phyloP scores from a whole-genome alignment of 257 asterid species.

The Galeopsis tetrahit region DNA sequence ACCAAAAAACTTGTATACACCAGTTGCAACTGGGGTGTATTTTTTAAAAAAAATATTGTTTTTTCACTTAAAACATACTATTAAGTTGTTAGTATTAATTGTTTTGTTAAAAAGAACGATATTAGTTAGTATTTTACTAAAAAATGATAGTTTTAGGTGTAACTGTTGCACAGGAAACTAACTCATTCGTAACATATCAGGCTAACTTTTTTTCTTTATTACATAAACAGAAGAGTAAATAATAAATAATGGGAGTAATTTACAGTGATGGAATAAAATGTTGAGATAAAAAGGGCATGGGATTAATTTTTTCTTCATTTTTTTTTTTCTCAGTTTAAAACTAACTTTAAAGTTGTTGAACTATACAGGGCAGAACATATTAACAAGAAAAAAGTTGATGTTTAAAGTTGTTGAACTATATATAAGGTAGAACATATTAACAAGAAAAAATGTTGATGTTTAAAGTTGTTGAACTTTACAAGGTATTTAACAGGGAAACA shows the following conservation, averaged over 20 bases:
- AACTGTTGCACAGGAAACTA: not conserved
- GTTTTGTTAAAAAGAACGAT: too few relatives aligned
- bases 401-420: too few relatives aligned
- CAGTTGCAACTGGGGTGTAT: not conserved
- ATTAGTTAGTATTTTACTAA: not conserved
- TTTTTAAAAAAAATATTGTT: not conserved
- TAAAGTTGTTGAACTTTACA: not conserved
- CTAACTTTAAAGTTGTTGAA: conserved; percentile 9
- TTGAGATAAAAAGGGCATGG: conserved; percentile 3
- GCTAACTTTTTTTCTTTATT: not conserved
- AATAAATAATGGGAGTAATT: not conserved
- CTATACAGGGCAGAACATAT: not conserved
- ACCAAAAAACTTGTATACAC: not conserved
- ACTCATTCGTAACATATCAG: not conserved
- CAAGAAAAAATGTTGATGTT: not conserved
- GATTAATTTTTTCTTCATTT: not conserved
- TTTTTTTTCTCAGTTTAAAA: not conserved
- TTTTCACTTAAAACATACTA: not conserved
- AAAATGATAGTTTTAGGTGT: not conserved
- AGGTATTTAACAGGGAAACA: not conserved
- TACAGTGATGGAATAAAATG: not conserved
- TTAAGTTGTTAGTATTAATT: not conserved
- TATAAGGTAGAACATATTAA: too few relatives aligned
- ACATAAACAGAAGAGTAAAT: not conserved
- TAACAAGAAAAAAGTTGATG: not conserved